phyloP scores from a whole-genome alignment of 768 basidiomycete genomes.

The Trametes cingulata region DNA sequence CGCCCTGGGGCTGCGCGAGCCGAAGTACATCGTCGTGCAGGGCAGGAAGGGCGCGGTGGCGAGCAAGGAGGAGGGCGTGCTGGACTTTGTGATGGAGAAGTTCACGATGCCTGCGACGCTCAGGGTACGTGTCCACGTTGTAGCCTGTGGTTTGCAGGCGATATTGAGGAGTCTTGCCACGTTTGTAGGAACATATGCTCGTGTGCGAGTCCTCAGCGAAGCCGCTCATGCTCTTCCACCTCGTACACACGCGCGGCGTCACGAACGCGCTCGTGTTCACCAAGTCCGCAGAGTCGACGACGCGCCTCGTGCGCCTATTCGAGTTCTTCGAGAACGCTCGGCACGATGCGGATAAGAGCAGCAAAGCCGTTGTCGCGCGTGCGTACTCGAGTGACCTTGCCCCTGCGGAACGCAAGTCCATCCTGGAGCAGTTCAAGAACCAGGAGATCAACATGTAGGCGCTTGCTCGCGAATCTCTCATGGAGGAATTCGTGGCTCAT shows the following conservation, averaged over 20 bases:
- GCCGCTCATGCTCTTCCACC: slow-evolving; percentile 86
- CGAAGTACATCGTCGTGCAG: slow-evolving; percentile 89
- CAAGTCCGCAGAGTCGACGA: slow-evolving; percentile 92
- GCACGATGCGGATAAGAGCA: slow-evolving; percentile 12
- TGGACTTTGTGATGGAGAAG: slow-evolving; percentile 67
- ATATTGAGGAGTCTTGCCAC: not conserved
- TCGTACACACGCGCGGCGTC: slow-evolving; percentile 64
- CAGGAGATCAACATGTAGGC: slow-evolving; percentile 83
- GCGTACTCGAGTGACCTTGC: slow-evolving; percentile 90
- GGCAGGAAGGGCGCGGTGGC: slow-evolving; percentile 37
- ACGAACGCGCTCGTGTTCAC: slow-evolving; percentile 88
- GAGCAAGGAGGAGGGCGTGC: slow-evolving; percentile 37
- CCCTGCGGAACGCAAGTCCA: slow-evolving; percentile 66
- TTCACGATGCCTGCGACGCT: slow-evolving; percentile 83
- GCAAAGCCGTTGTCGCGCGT: slow-evolving; percentile 44
- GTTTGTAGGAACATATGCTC: slow-evolving; percentile 78
- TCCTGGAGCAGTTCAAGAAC: slow-evolving; percentile 79
- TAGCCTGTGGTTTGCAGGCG: not conserved
- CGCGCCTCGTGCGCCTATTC: slow-evolving; percentile 78
- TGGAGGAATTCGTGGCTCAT: not conserved
- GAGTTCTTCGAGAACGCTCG: slow-evolving; percentile 66
- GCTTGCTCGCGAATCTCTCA: too few relatives aligned
- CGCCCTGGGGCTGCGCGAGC: slow-evolving; percentile 71
- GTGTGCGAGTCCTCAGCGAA: slow-evolving; percentile 79
- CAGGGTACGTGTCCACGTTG: slow-evolving; percentile 47